These are phyloP conservation scores for Hamigera avellanea DNA, from an alignment of 495 filamentous ascomycete genomes.

Conservation along the genomic window DNA sequence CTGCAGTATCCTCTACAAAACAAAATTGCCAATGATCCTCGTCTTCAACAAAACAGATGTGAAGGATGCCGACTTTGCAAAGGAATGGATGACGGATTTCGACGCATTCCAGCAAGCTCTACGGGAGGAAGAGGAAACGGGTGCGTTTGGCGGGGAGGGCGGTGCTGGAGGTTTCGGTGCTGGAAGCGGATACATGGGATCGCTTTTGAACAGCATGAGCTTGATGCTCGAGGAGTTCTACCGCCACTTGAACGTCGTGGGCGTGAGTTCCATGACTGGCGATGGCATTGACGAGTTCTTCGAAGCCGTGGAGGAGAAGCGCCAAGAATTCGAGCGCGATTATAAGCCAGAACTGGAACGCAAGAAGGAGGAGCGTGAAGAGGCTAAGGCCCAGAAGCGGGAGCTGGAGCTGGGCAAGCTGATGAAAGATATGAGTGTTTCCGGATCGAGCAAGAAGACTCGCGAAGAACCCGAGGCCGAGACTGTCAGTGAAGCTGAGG, in stretches of 20 bases:
- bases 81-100: slow-evolving; percentile 99
- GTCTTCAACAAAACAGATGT: slow-evolving; percentile 99
- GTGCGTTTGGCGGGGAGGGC: slow-evolving; percentile 66
- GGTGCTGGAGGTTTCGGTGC: slow-evolving; percentile 44
- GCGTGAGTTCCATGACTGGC: slow-evolving; percentile 87
- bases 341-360: slow-evolving; percentile 88
- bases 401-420: slow-evolving; percentile 78
- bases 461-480: slow-evolving; percentile 22
- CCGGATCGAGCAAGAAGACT: slow-evolving; percentile 26
- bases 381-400: slow-evolving; percentile 53
- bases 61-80: slow-evolving; percentile 79
- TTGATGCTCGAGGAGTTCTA: slow-evolving; percentile 98
- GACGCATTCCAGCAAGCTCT: slow-evolving; percentile 89
- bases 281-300: slow-evolving; percentile 91
- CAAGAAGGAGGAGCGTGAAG: slow-evolving; percentile 60
- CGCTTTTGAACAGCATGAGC: slow-evolving; percentile 91
- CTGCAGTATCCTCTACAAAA: slow-evolving; percentile 96
- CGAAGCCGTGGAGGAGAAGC: slow-evolving; percentile 72
- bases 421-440: slow-evolving; percentile 89
- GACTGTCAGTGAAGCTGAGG: slow-evolving; percentile 41
- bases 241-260: slow-evolving; percentile 78
- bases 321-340: slow-evolving; percentile 78
- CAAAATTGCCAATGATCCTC: slow-evolving; percentile 92
- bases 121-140: slow-evolving; percentile 61
- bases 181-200: slow-evolving; percentile 95